Evolutionary conservation across 2,329 filamentous ascomycete genomes (phyloP), one percentile per base, ranked within the genome.

Genomic region (Colletotrichum euphorbiae): DNA sequence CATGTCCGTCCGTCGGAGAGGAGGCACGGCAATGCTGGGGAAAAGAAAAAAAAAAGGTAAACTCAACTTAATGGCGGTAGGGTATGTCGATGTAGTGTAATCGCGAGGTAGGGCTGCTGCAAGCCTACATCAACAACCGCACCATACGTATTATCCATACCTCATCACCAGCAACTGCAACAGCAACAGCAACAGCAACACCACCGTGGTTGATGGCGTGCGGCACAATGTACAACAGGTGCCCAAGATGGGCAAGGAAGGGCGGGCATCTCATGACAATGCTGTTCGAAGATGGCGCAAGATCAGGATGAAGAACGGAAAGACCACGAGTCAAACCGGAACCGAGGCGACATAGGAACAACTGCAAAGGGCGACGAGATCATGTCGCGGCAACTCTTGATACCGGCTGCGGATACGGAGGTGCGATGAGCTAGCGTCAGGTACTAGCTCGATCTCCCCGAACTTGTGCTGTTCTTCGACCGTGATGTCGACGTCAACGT

Each of bases 41-140:
- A 5, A 15, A 51, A 9, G 8, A 11, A 33, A 6, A 7, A 28
- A 12, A 17, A 33, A 52, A 52, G 21, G 11, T 24, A n/a, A 42
- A 55, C 51, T 55, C 51, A 55, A 40, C 51, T 55, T 55, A 38
- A 55, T 28, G 33, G 13, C 38, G 36, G 51, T 33, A 55, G 24
- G 51, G 51, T 55, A 40, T 31, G 12, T 21, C 15, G 33, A 40
- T 55, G 33, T 40, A 54, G 24, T 55, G 33, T 8, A 12, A 15
- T 11, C 36, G 11, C 36, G 13, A 38, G 15, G 51, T 55, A 55
- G 51, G 51, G 51, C 51, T 55, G 51, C 19, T n/a, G 51, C 50
- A 15, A 38, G 13, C 2, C 36, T 38, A 6, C 28, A 51, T 51
- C 48, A 51, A 51, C 21, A 11, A 19, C 40, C 45, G 19, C 45